Conservation (phyloP, 164 flowering plant genomes). For the Echeveria elegans region DNA sequence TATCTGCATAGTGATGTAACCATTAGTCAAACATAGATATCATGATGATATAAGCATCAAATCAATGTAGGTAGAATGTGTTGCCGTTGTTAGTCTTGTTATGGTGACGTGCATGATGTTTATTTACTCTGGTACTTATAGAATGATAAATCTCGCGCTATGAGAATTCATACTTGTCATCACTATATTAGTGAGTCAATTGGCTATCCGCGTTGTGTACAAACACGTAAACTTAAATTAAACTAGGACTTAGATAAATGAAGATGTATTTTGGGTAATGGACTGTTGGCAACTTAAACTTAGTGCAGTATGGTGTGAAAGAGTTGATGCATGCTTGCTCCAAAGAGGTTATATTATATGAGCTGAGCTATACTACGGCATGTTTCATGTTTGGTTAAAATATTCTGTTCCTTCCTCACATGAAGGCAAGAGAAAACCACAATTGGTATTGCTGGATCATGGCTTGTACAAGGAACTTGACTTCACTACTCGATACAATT, state of each 20-base stretch:
- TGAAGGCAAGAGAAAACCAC: conserved; percentile 74
- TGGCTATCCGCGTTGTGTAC: background rate
- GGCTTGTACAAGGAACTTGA: conserved; percentile 93
- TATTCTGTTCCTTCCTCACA: background rate
- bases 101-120: background rate
- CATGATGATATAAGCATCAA: background rate
- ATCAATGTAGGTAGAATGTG: background rate
- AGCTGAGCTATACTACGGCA: background rate
- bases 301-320: background rate
- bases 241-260: background rate
- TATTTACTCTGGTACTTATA: background rate
- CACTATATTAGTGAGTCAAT: background rate
- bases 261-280: background rate
- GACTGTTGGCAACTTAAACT: background rate
- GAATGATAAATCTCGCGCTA: background rate
- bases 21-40: background rate
- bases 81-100: background rate
- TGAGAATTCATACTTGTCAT: background rate
- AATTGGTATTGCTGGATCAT: conserved; percentile 82
- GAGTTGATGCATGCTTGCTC: background rate
- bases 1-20: background rate
- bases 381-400: background rate
- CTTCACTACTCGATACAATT: conserved; percentile 52
- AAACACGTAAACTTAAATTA: background rate
- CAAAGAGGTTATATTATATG: background rate